These are phyloP conservation scores for Lophiotrema nucula DNA, from an alignment of 495 filamentous ascomycete genomes.

Conservation along the genomic window DNA sequence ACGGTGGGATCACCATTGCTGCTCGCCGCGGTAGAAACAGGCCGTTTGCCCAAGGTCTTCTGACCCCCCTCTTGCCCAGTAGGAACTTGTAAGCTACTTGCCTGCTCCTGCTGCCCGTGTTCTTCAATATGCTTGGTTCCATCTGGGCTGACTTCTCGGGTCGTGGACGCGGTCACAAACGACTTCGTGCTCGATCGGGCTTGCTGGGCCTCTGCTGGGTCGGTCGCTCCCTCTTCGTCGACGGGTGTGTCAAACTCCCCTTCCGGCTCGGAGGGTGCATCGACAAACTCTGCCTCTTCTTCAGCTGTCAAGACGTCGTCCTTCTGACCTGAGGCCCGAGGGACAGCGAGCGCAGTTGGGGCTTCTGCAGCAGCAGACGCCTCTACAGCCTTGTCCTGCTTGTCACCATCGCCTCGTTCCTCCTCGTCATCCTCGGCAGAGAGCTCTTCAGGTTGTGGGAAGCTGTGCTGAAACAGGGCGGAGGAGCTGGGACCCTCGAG, in stretches of 20 bases:
- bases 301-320: conserved; percentile 7
- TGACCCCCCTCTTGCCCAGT: not conserved
- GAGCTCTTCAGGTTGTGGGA: conserved; percentile 47
- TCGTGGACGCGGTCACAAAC: conserved; percentile 19
- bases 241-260: not conserved
- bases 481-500: conserved; percentile 43
- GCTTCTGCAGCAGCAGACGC: not conserved
- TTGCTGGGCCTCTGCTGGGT: not conserved
- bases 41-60: conserved; percentile 17
- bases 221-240: not conserved
- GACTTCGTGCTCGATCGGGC: conserved; percentile 27
- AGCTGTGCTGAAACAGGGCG: conserved; percentile 42
- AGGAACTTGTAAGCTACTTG: conserved; percentile 29
- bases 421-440: conserved; percentile 34
- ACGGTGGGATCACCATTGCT: conserved; percentile 18
- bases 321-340: conserved; percentile 14
- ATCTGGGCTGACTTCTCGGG: not conserved
- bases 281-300: conserved; percentile 22
- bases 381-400: not conserved
- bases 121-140: not conserved
- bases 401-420: not conserved
- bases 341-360: conserved; percentile 11
- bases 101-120: conserved; percentile 10
- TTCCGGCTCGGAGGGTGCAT: conserved; percentile 30
- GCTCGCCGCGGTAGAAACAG: conserved; percentile 28